Evolutionary conservation across 2,329 filamentous ascomycete species (phyloP), one percentile per base, ranked within the genome.

Genomic region (Fusarium kyushuense): DNA sequence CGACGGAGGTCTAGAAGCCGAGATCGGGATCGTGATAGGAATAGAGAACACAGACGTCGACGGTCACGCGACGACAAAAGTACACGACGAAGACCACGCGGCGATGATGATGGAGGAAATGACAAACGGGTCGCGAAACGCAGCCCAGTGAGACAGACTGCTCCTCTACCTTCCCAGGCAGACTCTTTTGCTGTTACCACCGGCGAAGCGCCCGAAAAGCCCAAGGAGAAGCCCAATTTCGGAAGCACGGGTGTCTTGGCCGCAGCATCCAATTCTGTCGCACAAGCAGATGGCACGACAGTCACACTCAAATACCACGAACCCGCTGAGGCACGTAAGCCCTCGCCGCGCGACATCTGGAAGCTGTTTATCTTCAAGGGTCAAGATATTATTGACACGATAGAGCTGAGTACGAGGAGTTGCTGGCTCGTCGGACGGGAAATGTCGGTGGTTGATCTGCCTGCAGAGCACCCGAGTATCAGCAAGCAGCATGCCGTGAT

Each of bases 401-500:
- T 97, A 23, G 89, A 93, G 60, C 84, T 99, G 48, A 85, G 87
- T 59, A 81, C 84, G 57, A 89, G 93, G 63, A 96, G 91, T 75
- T 97, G 93, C 81, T 99, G 96, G 96, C 83, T 99, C 25, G 82
- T 97, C 11, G 96, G 96, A 1, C 86, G 94, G 46, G 94, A 97
- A 72, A 79, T 86, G 54, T 82, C 90, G 7, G 90, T 99, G 5
- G 93, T 92, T 3, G 96, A 99, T 76, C 83, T 97, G 58, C 83
- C 88, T 3, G 87, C 96, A 10, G 93, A 97, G 75, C 95, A 99
- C 76, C 94, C 94, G 1, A 97, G 93, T 78, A 89, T 94, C 74
- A 97, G 93, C 77, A 96, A 96, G 79, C 96, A 99, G 80, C 96
- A 99, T 78, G 95, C 95, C 1, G 96, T 94, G 11, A 87, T 99